Conservation (phyloP, 2,329 filamentous ascomycete species). For the Hypoxylon sp. region DNA sequence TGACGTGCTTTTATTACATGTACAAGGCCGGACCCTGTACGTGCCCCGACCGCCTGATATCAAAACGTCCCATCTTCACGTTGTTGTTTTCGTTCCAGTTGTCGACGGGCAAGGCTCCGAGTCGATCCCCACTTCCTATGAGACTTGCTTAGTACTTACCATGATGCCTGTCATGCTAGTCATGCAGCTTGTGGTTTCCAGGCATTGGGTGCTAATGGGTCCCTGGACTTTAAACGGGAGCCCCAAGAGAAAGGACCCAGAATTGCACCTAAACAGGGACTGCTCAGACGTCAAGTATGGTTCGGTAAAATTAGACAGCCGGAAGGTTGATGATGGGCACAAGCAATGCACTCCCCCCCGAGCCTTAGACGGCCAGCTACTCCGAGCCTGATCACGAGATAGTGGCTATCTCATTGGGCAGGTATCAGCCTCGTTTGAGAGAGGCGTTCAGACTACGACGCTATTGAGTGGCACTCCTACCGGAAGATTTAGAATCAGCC, state of each 20-base stretch:
- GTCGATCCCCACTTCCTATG: conserved; percentile 21
- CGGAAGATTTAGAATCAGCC: conserved; percentile 47
- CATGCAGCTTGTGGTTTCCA: conserved; percentile 35
- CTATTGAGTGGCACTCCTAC: conserved; percentile 36
- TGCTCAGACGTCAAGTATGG: conserved; percentile 36
- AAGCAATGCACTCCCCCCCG: conserved; percentile 29
- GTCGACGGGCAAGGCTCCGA: conserved; percentile 29
- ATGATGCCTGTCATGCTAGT: conserved; percentile 36
- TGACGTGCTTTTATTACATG: conserved; percentile 37
- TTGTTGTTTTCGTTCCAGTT: conserved; percentile 3
- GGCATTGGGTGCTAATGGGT: conserved; percentile 31
- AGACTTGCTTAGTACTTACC: conserved; percentile 13
- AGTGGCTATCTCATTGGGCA: conserved; percentile 30
- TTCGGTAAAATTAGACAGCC: conserved; percentile 46
- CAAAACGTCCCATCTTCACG: conserved; percentile 37
- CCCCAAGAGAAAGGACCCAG: conserved; percentile 28
- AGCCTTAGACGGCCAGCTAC: conserved; percentile 35
- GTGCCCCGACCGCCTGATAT: conserved; percentile 30
- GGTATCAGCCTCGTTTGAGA: conserved; percentile 43
- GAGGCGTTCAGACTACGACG: conserved; percentile 38
- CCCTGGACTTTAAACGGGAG: conserved; percentile 37
- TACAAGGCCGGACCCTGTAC: conserved; percentile 34
- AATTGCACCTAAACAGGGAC: conserved; percentile 34
- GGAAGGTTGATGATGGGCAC: conserved; percentile 39
- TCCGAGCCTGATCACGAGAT: conserved; percentile 34